Evolutionary conservation across 805 yeast genomes (phyloP).

Genomic region (Sugiyamaella valdiviana): DNA sequence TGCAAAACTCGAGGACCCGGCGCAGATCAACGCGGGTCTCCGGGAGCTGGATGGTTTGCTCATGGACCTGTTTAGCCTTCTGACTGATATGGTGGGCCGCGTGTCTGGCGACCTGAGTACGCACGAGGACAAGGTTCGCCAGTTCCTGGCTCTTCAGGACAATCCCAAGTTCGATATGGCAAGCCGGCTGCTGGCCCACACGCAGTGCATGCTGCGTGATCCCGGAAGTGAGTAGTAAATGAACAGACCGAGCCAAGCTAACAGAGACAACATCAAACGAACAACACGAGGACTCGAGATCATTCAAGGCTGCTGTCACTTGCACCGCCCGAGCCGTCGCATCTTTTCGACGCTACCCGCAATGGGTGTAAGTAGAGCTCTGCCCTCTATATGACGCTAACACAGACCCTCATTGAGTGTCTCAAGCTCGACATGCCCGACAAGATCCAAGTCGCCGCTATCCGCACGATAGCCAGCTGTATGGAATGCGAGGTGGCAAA

Average conservation of each 20-base stretch:
- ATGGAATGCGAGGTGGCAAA: conserved; percentile 52
- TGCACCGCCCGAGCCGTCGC: conserved; percentile 51
- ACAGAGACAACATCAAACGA: background rate
- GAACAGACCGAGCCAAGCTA: background rate
- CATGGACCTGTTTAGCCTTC: background rate
- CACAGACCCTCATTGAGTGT: conserved; percentile 25
- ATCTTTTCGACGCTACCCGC: conserved; percentile 45
- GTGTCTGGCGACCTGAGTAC: background rate
- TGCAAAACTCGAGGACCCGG: background rate
- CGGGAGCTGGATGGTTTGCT: background rate
- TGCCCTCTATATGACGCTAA: background rate
- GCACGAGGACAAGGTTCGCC: conserved; percentile 7
- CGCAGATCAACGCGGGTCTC: background rate
- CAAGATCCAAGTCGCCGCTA: conserved; percentile 35
- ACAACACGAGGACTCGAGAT: conserved; percentile 30
- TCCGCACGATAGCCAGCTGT: conserved; percentile 53
- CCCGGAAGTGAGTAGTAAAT: background rate
- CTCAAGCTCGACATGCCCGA: conserved; percentile 19
- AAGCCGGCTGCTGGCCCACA: background rate
- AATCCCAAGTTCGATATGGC: conserved; percentile 44
- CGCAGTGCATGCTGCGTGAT: background rate
- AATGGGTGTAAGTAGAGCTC: conserved; percentile 12
- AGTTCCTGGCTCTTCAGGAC: conserved; percentile 38
- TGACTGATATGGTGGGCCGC: background rate
- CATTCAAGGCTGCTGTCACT: conserved; percentile 53